Evolutionary conservation across 2,329 filamentous ascomycete genomes (phyloP), one percentile per base, ranked within the genome.

Genomic region (Teratosphaeria viscida): DNA sequence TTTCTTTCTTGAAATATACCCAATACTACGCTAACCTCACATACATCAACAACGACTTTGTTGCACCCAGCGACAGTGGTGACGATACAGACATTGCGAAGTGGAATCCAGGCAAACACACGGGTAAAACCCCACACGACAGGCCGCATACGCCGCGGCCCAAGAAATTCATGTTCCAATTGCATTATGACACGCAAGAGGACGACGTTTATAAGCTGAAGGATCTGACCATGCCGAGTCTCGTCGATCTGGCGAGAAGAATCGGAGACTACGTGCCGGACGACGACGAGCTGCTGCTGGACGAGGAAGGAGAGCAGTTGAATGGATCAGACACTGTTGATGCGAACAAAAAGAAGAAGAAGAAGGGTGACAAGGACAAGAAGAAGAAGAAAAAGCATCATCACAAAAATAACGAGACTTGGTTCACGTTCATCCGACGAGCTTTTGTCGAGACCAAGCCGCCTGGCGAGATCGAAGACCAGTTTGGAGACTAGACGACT

Each of bases 1-100:
- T 97, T 43, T 89, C 90, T 0, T 79, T 92, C 62, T 80, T 87
- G 2, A 85, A 89, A 5, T 96, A 90, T 73, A 90, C 85, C 3
- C 94, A 99, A 69, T 96, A 95, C 73, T 96, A 85, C 73, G 91
- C 92, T 62, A 99, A 99, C 72, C 77, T 99, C n/a, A 97, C 92
- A 0, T 77, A 84, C 60, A 86, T 96, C 74, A 95, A 97, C 75
- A 89, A 91, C 66, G 83, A 88, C 61, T 80, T 85, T 55, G 69
- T 74, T 1, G 16, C 54, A 2, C 52, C 54, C 5, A 35, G 19
- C 11, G 52, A 52, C 16, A 68, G 72, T 10, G 73, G 72, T 6
- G 60, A 66, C 14, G 58, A 65, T 26, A 64, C 74, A 5, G 69
- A 72, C 2, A 63, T 35, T 10, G 39, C 56, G 7, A 79, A 78